A percentile compares a stretch with the other conserved stretches of the same genome.
phyloP scores from a whole-genome alignment of 2,329 filamentous ascomycete genomes.

The Fusarium miscanthi region DNA sequence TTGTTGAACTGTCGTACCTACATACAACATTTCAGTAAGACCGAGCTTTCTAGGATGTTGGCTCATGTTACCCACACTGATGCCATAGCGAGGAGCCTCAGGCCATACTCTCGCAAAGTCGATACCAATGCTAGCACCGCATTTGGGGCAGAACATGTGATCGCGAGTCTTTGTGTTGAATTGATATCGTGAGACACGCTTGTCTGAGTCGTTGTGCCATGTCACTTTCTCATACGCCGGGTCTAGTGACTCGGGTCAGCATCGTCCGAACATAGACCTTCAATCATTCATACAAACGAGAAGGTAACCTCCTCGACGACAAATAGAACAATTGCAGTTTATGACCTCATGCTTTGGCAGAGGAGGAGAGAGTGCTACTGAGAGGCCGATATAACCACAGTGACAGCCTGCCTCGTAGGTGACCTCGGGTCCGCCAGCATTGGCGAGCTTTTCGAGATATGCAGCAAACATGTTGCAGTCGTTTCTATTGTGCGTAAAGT shows the following conservation, averaged over 20 bases:
- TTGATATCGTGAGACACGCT: conserved; percentile 40
- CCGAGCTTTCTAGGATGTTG: not conserved
- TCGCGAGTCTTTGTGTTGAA: conserved; percentile 62
- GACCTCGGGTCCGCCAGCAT: conserved; percentile 40
- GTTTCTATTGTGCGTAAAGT: not conserved
- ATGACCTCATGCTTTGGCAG: conserved; percentile 58
- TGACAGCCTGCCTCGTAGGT: conserved; percentile 64
- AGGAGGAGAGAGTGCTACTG: conserved; percentile 60
- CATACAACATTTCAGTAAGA: conserved; percentile 2
- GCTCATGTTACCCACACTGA: conserved; percentile 52
- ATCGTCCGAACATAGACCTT: not conserved
- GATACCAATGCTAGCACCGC: conserved; percentile 59
- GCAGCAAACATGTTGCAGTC: not conserved
- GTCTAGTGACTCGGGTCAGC: conserved; percentile 45
- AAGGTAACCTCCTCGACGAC: conserved; percentile 62
- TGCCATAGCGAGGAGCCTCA: conserved; percentile 50
- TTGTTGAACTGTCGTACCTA: conserved; percentile 56
- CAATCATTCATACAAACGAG: conserved; percentile 54
- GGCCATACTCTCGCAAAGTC: conserved; percentile 53
- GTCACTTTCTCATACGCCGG: conserved; percentile 53
- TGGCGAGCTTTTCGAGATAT: conserved; percentile 18
- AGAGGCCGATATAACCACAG: conserved; percentile 63
- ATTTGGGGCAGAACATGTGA: conserved; percentile 61
- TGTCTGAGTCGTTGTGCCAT: conserved; percentile 55
- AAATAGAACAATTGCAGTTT: conserved; percentile 67